Percentiles rank a stretch among this genome's conserved stretches.
These are phyloP conservation scores for Trametes punicea DNA, from an alignment of 768 basidiomycete species.

Conservation along the genomic window DNA sequence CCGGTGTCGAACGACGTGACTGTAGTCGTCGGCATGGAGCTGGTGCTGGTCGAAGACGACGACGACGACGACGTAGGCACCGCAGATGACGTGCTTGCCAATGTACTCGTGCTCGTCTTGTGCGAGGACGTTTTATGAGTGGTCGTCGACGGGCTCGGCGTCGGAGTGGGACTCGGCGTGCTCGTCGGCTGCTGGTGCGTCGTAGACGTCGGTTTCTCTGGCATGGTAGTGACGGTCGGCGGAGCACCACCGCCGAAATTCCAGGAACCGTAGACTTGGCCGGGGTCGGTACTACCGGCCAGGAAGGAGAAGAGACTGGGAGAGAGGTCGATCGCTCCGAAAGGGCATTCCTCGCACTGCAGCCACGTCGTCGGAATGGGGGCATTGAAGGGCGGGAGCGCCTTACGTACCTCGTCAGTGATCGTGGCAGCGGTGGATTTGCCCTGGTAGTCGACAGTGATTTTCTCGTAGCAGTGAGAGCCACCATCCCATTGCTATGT, in stretches of 20 bases:
- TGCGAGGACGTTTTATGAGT: slow-evolving; percentile 6
- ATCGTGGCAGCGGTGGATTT: slow-evolving; percentile 55
- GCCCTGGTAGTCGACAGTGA: slow-evolving; percentile 60
- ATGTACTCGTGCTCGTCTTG: slow-evolving; percentile 2
- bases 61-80: background rate
- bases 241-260: slow-evolving; percentile 38
- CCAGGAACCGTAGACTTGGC: slow-evolving; percentile 64
- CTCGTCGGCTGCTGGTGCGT: slow-evolving; percentile 6
- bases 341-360: slow-evolving; percentile 62
- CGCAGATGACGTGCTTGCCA: slow-evolving; percentile 11
- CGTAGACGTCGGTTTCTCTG: slow-evolving; percentile 6
- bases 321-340: slow-evolving; percentile 60
- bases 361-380: background rate
- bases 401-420: slow-evolving; percentile 57
- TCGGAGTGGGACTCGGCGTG: slow-evolving; percentile 6
- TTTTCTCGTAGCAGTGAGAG: slow-evolving; percentile 53
- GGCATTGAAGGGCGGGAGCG: background rate
- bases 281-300: slow-evolving; percentile 36
- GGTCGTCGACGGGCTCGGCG: slow-evolving; percentile 8
- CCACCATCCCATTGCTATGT: slow-evolving; percentile 54
- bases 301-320: slow-evolving; percentile 55
- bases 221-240: slow-evolving; percentile 15
- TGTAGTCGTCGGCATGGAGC: slow-evolving; percentile 14
- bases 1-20: slow-evolving; percentile 16
- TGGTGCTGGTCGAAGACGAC: slow-evolving; percentile 8